A percentile compares a stretch with the other conserved stretches of the same genome.
These are phyloP conservation scores for Podospora bellae-mahoneyi DNA, from an alignment of 495 filamentous ascomycete species.

Conservation along the genomic window DNA sequence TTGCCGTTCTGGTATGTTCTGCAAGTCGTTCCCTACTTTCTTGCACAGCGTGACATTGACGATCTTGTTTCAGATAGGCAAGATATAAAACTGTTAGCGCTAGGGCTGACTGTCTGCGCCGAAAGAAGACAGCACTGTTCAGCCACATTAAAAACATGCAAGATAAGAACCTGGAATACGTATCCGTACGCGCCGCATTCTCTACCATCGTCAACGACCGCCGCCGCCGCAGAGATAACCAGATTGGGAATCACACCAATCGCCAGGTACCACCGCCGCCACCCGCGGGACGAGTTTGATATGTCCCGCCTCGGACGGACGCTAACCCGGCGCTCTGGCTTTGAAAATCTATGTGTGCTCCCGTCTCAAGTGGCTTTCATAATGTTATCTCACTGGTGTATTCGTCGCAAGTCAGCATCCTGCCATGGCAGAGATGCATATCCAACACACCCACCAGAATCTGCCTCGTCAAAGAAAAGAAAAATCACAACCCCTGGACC, in stretches of 20 bases:
- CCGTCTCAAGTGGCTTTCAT: neutral
- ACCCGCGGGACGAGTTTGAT: neutral
- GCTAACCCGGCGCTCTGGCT: neutral
- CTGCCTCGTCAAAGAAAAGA: constrained; percentile 4
- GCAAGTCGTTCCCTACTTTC: neutral
- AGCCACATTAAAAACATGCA: neutral
- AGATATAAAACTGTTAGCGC: neutral
- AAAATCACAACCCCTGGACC: constrained; percentile 13
- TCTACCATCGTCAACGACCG: neutral
- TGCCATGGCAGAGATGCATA: neutral
- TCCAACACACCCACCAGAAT: neutral
- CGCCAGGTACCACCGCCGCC: constrained; percentile 3
- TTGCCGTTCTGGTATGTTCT: neutral
- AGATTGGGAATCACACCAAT: constrained; percentile 8
- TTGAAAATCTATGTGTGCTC: neutral
- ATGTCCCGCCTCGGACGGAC: neutral
- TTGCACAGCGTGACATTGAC: neutral
- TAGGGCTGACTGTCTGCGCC: constrained; percentile 14
- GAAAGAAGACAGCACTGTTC: constrained; percentile 1
- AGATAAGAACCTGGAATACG: neutral
- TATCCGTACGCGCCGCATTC: neutral
- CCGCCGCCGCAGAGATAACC: constrained; percentile 21
- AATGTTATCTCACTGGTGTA: neutral
- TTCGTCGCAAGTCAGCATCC: neutral
- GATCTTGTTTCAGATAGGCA: constrained; percentile 12